A percentile compares a stretch with the other conserved stretches of the same genome.
phyloP scores from a whole-genome alignment of 108 stramenopile species.

The Parietichytrium sp. region DNA sequence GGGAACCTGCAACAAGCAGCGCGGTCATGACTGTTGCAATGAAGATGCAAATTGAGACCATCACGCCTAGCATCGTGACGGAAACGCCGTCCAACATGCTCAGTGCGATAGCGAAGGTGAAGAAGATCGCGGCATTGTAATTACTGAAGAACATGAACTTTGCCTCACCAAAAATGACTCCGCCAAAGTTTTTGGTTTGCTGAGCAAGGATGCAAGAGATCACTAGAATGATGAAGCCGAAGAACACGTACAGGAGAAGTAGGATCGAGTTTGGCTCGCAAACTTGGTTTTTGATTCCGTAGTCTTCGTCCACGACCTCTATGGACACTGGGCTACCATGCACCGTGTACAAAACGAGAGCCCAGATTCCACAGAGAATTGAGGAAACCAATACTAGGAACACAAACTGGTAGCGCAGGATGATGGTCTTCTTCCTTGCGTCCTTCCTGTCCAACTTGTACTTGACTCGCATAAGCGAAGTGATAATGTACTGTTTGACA shows the following conservation, averaged over 20 bases:
- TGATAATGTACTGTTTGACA: conserved; percentile 19
- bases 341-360: too few relatives aligned
- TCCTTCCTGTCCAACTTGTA: not conserved
- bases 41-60: conserved; percentile 27
- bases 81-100: not conserved
- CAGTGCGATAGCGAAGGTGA: not conserved
- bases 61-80: not conserved
- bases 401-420: too few relatives aligned
- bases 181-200: not conserved
- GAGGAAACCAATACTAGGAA: too few relatives aligned
- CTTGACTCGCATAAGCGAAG: not conserved
- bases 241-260: not conserved
- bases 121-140: conserved; percentile 32
- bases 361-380: too few relatives aligned
- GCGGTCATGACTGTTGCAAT: not conserved
- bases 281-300: not conserved
- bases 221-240: not conserved
- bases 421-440: not conserved
- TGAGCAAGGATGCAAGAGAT: not conserved
- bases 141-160: conserved; percentile 29
- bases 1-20: conserved; percentile 3
- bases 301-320: too few relatives aligned
- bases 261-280: not conserved
- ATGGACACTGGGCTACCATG: too few relatives aligned
- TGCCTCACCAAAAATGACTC: conserved; percentile 26